These are phyloP conservation scores for Saccharata proteae DNA, from an alignment of 2,329 filamentous ascomycete genomes.

Conservation along the genomic window DNA sequence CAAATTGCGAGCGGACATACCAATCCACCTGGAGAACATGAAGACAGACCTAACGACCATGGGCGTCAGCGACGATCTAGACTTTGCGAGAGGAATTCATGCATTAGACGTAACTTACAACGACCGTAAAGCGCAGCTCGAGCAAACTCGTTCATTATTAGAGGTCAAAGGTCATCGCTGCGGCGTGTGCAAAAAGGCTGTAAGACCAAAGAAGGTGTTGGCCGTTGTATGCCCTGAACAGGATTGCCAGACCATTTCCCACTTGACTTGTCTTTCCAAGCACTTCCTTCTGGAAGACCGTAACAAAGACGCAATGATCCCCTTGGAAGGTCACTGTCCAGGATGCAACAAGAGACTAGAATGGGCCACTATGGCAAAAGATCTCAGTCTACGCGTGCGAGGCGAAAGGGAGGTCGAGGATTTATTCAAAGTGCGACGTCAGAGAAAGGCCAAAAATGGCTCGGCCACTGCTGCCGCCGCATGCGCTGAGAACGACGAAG, in stretches of 20 bases:
- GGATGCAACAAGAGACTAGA: constrained; percentile 48
- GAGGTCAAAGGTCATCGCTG: constrained; percentile 25
- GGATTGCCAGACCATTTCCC: constrained; percentile 37
- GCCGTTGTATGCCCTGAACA: constrained; percentile 40
- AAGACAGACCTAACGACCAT: constrained; percentile 11
- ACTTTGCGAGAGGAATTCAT: constrained; percentile 21
- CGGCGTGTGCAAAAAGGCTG: constrained; percentile 33
- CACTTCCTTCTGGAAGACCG: constrained; percentile 35
- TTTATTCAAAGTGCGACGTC: constrained; percentile 45
- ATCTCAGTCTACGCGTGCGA: constrained; percentile 61
- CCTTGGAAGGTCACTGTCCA: constrained; percentile 58
- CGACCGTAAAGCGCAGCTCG: constrained; percentile 35
- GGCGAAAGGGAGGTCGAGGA: constrained; percentile 59
- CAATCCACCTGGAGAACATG: constrained; percentile 5
- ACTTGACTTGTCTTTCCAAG: constrained; percentile 44
- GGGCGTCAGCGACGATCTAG: constrained; percentile 12
- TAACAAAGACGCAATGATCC: constrained; percentile 42
- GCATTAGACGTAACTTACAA: constrained; percentile 43
- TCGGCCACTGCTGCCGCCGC: constrained; percentile 1
- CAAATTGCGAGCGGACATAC: constrained; percentile 34
- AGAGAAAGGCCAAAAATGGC: constrained; percentile 19
- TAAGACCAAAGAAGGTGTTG: constrained; percentile 28
- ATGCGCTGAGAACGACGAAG: neutral
- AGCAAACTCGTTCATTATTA: constrained; percentile 33
- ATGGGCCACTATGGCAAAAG: constrained; percentile 74